Conservation (phyloP, 257 asterid species). For the Penstemon eatonii region DNA sequence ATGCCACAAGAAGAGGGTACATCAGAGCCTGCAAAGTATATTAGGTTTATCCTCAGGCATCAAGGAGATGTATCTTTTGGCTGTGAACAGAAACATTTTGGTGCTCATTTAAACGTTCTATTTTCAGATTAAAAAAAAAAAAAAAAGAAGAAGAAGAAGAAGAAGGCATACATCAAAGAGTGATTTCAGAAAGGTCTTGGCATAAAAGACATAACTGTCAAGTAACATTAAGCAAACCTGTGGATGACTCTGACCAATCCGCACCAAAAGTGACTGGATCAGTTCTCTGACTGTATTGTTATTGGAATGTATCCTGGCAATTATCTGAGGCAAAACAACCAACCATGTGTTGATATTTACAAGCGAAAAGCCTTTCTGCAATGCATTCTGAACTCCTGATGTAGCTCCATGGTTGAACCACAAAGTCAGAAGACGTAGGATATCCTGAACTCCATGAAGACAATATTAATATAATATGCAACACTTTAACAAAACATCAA, state of each 20-base stretch:
- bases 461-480: constrained; percentile 12
- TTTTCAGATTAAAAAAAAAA: too few relatives aligned
- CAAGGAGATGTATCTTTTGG: neutral
- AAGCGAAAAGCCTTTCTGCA: constrained; percentile 88
- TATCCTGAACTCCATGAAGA: constrained; percentile 63
- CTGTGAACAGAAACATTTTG: too few relatives aligned
- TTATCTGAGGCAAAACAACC: constrained; percentile 99
- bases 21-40: constrained; percentile 83
- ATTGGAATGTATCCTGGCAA: constrained; percentile 99
- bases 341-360: constrained; percentile 98
- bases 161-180: too few relatives aligned
- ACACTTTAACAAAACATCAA: neutral
- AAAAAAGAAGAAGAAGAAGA: too few relatives aligned
- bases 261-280: constrained; percentile 88
- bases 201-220: constrained; percentile 11
- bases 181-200: neutral
- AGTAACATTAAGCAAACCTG: constrained; percentile 59
- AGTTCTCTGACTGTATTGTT: constrained; percentile 89
- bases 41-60: constrained; percentile 18
- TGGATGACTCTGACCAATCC: constrained; percentile 97
- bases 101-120: too few relatives aligned
- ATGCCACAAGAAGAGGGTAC: constrained; percentile 99
- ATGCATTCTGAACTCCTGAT: constrained; percentile 91
- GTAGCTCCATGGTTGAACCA: constrained; percentile 99
- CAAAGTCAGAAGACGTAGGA: constrained; percentile 94